Percentiles rank a stretch among this genome's conserved stretches.
phyloP scores from a whole-genome alignment of 371 early-diverging fungal species.

The Zopfochytrium polystomum region DNA sequence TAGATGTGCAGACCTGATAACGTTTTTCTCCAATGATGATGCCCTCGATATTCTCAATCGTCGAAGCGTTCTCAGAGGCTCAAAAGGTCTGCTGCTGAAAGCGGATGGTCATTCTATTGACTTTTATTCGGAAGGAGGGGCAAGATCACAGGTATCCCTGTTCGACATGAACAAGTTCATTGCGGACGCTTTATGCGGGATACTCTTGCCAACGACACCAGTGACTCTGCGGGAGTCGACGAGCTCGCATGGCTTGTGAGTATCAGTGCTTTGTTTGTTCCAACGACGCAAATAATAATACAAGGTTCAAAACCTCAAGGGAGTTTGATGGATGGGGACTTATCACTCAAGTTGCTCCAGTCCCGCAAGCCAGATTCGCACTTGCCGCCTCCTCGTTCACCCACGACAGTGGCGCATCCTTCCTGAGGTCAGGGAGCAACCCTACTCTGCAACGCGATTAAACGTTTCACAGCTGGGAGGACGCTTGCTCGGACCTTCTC shows the following conservation, averaged over 20 bases:
- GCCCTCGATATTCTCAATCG: too few relatives aligned
- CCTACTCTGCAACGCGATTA: too few relatives aligned
- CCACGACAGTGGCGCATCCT: too few relatives aligned
- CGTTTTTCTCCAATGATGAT: background rate
- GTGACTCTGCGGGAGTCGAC: background rate
- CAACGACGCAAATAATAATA: background rate
- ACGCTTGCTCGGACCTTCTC: background rate
- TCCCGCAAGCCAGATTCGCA: background rate
- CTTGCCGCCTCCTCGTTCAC: background rate
- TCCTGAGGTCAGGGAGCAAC: too few relatives aligned
- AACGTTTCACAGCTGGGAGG: background rate
- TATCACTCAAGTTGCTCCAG: background rate
- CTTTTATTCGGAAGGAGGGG: too few relatives aligned
- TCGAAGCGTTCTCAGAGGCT: too few relatives aligned
- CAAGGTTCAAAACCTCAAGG: background rate
- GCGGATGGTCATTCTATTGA: too few relatives aligned
- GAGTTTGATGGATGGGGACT: background rate
- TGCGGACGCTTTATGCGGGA: background rate
- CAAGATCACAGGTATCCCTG: too few relatives aligned
- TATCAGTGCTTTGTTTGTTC: background rate
- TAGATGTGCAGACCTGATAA: background rate
- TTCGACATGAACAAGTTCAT: background rate
- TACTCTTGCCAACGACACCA: background rate
- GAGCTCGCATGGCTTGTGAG: background rate
- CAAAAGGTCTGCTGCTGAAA: too few relatives aligned